Evolutionary conservation across 441 rosid species (phyloP), one percentile per base, ranked within the genome.

Genomic region (Daphne laureola): DNA sequence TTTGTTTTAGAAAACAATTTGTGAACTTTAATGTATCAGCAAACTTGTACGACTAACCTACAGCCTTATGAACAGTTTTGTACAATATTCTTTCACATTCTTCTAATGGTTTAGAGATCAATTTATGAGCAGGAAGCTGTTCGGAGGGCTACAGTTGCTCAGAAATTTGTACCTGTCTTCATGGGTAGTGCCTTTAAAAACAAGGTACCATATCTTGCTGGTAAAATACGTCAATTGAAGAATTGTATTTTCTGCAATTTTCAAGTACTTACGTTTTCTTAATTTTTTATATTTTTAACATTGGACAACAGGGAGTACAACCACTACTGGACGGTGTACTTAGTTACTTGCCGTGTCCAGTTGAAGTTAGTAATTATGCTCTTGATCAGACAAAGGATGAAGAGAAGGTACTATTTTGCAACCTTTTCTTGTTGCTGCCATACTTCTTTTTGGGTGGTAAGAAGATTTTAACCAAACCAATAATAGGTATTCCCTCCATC

Each of bases 181-280:
- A 94, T 94, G 97, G 99, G 99, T 5, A 90, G 97, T 69, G 99
- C 97, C 18, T 90, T 93, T 78, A 93, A 90, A 70, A 93, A 93
- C 73, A 93, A 90, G 99, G 99, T 90, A 74, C 42, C 55, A 31
- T 62, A 27, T 36, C 27, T 17, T 41, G 11, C 7, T 40, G 38
- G 38, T 6, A 31, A 31, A 31, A 31, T 31, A 31, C 8, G 6
- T 31, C 11, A 1, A 31, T 8, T 21, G 25, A 21, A 31, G 9
- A 31, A 31, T 31, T 9, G 11, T 0, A 31, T 31, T 31, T 7
- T 31, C 9, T 31, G 23, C 36, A 31, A 31, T 31, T 31, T 31
- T 8, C 6, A 31, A 31, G 11, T 31, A 21, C 1, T 21, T 21
- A 31, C 7, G 7, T 31, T 31, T 31, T 9, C 38, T 31, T 35